Base-by-base conservation (phyloP, 169 alveolate genomes). In the Plasmodium falciparum region DNA sequence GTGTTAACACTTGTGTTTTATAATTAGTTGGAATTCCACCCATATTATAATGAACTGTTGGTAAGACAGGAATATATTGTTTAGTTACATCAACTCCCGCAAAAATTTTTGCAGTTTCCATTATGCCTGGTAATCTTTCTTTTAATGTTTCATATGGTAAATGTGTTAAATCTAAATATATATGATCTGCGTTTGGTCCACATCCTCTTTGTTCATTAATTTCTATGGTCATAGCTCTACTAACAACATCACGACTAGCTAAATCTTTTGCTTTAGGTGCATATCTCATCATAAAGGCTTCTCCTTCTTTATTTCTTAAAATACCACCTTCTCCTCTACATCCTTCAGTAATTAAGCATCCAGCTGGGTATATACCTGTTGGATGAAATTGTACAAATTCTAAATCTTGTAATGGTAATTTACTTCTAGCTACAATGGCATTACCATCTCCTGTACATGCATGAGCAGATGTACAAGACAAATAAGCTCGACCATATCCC, bases 241-340 rank as follows among this genome's bases (percentile, higher is more conserved):
- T 95, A 39, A 99, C 99, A 52, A 98, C 99, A 92, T 99, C 99
- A 54, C 99, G 96, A 62, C 99, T 96, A 15, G 99, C 99, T 88
- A 99, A 91, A 93, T 99, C 99, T 93, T 97, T 97, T 29, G 99
- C 99, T 88, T 95, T 96, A 2, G 99, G 99, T 15, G 99, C 99
- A 90, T 97, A 97, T 75, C 98, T 93, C 88, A 96, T 97, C 99
- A 98, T 97, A 85, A 97, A 97, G 72, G 98, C 97, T 95, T 97
- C 98, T 50, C 99, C 99, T 78, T 97, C 98, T 54, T 96, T 88
- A 95, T 99, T 99, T 61, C 99, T 96, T 45, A 99, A 95, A 56
- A 98, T 98, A 54, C 99, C 99, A 20, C 99, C 99, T 93, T 98
- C 99, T 47, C 99, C 99, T 91, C 99, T 96, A 93, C 99, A 99